Conservation (phyloP, 2,329 filamentous ascomycete genomes). For the Gliomastix tumulicola region DNA sequence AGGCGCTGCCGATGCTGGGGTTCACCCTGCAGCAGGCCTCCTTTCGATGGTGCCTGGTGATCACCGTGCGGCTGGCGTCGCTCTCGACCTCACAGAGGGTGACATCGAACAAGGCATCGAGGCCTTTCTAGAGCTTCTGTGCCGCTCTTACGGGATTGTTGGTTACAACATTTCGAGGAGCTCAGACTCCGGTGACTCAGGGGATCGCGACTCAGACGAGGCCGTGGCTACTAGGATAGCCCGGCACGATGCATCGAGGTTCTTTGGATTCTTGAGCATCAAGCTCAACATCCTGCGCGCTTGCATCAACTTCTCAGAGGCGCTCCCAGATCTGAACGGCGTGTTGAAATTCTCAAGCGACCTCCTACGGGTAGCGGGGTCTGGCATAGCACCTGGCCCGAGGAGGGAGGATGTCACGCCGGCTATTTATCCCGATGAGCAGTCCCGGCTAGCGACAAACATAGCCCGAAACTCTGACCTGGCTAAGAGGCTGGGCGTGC, state of each 20-base stretch:
- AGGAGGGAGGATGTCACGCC: slow-evolving; percentile 64
- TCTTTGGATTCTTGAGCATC: slow-evolving; percentile 70
- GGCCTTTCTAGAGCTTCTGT: slow-evolving; percentile 52
- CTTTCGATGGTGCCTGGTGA: slow-evolving; percentile 56
- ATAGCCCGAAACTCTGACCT: slow-evolving; percentile 77
- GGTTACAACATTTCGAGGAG: slow-evolving; percentile 31
- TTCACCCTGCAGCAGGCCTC: slow-evolving; percentile 86
- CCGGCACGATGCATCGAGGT: slow-evolving; percentile 47
- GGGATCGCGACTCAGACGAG: slow-evolving; percentile 38
- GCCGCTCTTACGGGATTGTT: slow-evolving; percentile 59
- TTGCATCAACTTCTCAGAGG: slow-evolving; percentile 93
- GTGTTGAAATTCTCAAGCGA: slow-evolving; percentile 85
- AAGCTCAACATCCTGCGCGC: slow-evolving; percentile 83
- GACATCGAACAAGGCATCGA: slow-evolving; percentile 63
- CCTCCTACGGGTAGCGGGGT: slow-evolving; percentile 74
- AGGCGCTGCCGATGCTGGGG: slow-evolving; percentile 90
- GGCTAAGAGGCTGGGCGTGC: slow-evolving; percentile 67
- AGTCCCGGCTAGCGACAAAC: slow-evolving; percentile 75
- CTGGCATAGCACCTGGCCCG: slow-evolving; percentile 67
- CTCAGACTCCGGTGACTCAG: slow-evolving; percentile 8
- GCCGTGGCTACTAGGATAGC: slow-evolving; percentile 51
- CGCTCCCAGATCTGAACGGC: slow-evolving; percentile 82
- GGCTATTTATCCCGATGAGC: slow-evolving; percentile 71
- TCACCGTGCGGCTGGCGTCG: slow-evolving; percentile 20
- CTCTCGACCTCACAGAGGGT: slow-evolving; percentile 54